phyloP scores from a whole-genome alignment of 225 moss, liverwort and hornwort species.

The Pseudoscleropodium purum region DNA sequence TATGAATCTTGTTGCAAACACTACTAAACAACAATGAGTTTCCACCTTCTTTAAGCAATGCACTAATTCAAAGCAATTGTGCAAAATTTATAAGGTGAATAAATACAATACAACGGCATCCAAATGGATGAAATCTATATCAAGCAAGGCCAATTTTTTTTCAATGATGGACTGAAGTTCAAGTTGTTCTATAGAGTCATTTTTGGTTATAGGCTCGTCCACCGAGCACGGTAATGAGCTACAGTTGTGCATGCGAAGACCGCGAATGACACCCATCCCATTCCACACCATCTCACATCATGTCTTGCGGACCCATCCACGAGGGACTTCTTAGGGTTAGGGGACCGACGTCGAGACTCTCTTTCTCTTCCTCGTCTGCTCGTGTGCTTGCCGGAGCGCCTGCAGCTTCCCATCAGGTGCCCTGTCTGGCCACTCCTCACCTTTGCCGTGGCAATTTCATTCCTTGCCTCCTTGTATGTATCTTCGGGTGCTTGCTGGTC shows the following conservation, averaged over 20 bases:
- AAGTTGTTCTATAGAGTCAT: not conserved
- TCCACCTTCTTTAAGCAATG: rapidly evolving
- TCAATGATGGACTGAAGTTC: too few species aligned
- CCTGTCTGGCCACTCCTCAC: too few species aligned
- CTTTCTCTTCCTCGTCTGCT: not conserved
- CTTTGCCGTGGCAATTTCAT: not conserved
- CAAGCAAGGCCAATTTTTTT: not conserved
- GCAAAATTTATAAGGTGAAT: not conserved
- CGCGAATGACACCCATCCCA: not conserved
- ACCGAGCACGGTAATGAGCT: not conserved
- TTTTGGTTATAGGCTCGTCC: not conserved
- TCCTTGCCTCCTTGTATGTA: not conserved
- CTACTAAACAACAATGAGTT: rapidly evolving
- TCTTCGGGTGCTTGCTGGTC: not conserved
- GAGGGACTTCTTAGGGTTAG: slow-evolving; percentile 8
- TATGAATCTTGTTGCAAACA: rapidly evolving
- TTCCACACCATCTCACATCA: not conserved
- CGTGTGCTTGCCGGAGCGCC: not conserved
- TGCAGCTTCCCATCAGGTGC: not conserved
- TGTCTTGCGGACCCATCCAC: not conserved
- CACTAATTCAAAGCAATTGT: too few species aligned
- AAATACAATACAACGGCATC: too few species aligned
- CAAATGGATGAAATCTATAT: not conserved
- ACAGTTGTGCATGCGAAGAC: not conserved
- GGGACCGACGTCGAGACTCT: rapidly evolving